Conservation (phyloP, 345 rosid genomes). For the Diplotaxis tenuifolia region DNA sequence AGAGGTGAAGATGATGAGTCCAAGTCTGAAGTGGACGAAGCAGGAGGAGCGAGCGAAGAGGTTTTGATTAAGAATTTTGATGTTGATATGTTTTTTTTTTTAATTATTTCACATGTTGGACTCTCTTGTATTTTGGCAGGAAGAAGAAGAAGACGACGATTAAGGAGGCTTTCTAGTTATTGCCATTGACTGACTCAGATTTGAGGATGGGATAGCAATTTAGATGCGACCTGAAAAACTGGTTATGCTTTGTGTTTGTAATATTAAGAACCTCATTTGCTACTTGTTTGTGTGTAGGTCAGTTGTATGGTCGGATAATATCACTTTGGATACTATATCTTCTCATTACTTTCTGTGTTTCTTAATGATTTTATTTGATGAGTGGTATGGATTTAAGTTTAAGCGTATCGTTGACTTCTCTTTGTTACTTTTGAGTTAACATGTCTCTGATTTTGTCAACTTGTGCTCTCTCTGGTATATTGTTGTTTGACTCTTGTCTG, state of each 20-base stretch:
- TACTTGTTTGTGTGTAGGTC: constrained; percentile 16
- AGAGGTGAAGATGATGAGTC: constrained; percentile 66
- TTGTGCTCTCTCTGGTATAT: not conserved
- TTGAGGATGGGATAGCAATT: constrained; percentile 24
- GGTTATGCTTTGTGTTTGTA: constrained; percentile 29
- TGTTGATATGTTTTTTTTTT: not conserved
- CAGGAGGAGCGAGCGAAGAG: constrained; percentile 53
- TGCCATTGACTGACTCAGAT: constrained; percentile 36
- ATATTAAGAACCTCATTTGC: constrained; percentile 23
- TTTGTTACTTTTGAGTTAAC: not conserved
- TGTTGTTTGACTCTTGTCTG: constrained; percentile 10
- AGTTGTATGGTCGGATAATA: constrained; percentile 15
- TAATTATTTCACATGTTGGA: not conserved
- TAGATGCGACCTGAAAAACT: constrained; percentile 19
- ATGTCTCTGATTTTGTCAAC: constrained; percentile 11
- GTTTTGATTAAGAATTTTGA: constrained; percentile 30
- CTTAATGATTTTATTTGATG: not conserved
- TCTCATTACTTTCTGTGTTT: not conserved
- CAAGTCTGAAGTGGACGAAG: constrained; percentile 72
- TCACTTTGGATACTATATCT: constrained; percentile 12
- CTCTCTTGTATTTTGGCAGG: constrained; percentile 30
- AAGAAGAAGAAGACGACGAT: constrained; percentile 65
- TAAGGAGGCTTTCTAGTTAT: constrained; percentile 15
- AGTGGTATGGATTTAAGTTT: not conserved
- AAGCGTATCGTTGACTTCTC: not conserved